Evolutionary conservation across 2,329 filamentous ascomycete genomes (phyloP).

Genomic region (Colletotrichum truncatum): DNA sequence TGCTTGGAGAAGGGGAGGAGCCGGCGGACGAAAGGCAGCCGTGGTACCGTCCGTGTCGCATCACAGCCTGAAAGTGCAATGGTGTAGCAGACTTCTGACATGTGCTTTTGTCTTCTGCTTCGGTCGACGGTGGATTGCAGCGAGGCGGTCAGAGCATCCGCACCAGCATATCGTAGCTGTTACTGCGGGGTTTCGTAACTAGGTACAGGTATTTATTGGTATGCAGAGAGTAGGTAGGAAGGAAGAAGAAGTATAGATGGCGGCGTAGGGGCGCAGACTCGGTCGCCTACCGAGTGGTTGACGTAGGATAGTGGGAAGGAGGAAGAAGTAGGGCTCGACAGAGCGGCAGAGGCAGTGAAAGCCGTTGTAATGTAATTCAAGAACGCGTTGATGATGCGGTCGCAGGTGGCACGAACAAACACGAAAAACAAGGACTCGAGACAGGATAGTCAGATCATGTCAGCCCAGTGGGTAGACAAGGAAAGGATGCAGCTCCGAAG

Average conservation of each 20-base stretch:
- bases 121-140: background rate
- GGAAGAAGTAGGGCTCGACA: no score
- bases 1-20: background rate
- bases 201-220: background rate
- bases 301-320: no score
- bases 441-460: slow-evolving; percentile 20
- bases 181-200: background rate
- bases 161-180: slow-evolving; percentile 16
- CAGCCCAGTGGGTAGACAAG: slow-evolving; percentile 1
- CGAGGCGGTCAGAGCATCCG: slow-evolving; percentile 24
- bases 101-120: slow-evolving; percentile 25
- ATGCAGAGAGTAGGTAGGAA: background rate
- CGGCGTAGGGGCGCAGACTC: background rate
- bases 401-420: background rate
- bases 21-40: slow-evolving; percentile 10
- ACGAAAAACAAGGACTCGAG: background rate
- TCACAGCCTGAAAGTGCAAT: slow-evolving; percentile 16
- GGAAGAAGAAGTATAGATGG: background rate
- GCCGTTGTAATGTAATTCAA: no score
- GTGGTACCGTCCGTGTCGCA: slow-evolving; percentile 24
- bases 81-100: slow-evolving; percentile 14
- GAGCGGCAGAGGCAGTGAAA: background rate
- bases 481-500: slow-evolving; percentile 18
- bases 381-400: background rate
- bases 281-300: background rate